phyloP scores from a whole-genome alignment of 108 stramenopile species.

The Discostella stelligeroides region DNA sequence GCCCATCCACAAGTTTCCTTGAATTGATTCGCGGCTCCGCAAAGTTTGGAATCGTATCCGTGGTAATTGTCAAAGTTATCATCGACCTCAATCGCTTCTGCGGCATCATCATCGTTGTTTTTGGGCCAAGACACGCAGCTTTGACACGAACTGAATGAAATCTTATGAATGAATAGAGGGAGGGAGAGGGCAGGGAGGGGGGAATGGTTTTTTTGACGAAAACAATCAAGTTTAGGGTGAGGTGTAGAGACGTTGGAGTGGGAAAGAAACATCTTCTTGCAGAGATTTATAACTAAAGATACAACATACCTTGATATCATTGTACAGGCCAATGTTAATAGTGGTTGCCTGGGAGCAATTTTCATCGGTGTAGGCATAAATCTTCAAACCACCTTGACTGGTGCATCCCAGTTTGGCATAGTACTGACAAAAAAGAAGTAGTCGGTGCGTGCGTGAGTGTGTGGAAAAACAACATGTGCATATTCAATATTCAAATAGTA shows the following conservation, averaged over 20 bases:
- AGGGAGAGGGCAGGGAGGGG: no score
- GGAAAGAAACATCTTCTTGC: not conserved
- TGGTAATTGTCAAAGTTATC: slow-evolving; percentile 40
- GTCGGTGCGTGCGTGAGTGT: not conserved
- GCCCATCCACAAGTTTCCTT: slow-evolving; percentile 42
- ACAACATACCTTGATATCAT: slow-evolving; percentile 44
- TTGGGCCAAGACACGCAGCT: slow-evolving; percentile 34
- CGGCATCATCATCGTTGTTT: slow-evolving; percentile 22
- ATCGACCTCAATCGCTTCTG: slow-evolving; percentile 1
- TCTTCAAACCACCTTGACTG: slow-evolving; percentile 30
- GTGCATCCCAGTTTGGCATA: slow-evolving; percentile 48
- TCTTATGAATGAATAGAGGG: no score
- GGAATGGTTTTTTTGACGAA: no score
- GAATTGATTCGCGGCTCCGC: slow-evolving; percentile 34
- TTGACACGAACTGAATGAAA: slow-evolving; percentile 33
- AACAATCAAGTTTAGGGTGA: no score
- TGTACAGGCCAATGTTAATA: slow-evolving; percentile 45
- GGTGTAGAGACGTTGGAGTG: no score
- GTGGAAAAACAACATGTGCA: not conserved
- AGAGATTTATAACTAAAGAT: no score
- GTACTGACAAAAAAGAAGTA: slow-evolving; percentile 20
- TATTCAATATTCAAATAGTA: no score
- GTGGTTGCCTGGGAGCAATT: slow-evolving; percentile 25
- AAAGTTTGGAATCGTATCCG: slow-evolving; percentile 43
- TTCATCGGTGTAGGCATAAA: slow-evolving; percentile 34